Base-by-base conservation (phyloP, 2,329 filamentous ascomycete genomes). In the Aspergillus niger region DNA sequence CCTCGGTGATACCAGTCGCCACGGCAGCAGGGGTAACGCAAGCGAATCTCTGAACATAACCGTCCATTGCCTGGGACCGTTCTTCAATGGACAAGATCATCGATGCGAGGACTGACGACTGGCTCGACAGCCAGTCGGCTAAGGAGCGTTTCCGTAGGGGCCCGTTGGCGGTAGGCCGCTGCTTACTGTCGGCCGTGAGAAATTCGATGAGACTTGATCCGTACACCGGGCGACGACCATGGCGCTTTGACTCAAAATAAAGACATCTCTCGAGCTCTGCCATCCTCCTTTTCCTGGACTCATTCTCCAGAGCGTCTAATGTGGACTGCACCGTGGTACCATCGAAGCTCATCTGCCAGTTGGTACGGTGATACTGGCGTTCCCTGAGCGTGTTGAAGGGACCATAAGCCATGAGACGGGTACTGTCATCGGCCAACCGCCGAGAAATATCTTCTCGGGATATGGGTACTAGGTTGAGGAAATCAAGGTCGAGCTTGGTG, bases 1-100 rank as follows among this genome's bases (percentile, higher is more conserved):
- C 81, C 28, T 84, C 82, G 17, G 87, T 86, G 68, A 96, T 82
- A 65, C 96, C 92, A 30, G 89, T 86, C 0, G 92, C 92, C 3
- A 96, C 88, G 11, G 92, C 94, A 1, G 91, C 89, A 2, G 95
- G 95, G 0, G 95, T 98, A 36, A 97, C 88, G 69, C 94, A 99
- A 1, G 91, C 91, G 70, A 97, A 99, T 72, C 94, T 91, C 64
- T 90, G 87, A 56, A 99, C 89, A 2, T 85, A 88, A 0, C 86
- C 87, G 69, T 94, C 89, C 76, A 96, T 82, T 13, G 83, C 81
- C 55, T 87, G 84, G 1, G 92, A 88, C 24, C 92, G 88, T 69
- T 91, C 85, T 43, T 89, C 84, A 0, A 96, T 75, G 0, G 88
- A 92, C 17, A 88, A 86, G n/a, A 95, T 86, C 77, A 95, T 86